Base-by-base conservation (phyloP, 2,329 filamentous ascomycete genomes). In the Phialophora expanda region DNA sequence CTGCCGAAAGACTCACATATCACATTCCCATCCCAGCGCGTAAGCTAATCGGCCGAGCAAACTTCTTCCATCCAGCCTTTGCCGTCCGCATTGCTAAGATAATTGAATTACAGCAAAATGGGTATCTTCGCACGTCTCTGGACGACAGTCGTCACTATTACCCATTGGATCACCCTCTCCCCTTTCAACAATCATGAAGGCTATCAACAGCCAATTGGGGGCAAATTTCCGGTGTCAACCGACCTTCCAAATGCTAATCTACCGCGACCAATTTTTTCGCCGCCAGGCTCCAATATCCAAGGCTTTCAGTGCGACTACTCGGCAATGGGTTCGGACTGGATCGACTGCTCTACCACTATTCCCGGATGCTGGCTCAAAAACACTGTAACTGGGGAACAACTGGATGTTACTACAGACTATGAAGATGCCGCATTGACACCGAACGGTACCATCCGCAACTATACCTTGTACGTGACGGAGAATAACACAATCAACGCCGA, bases 371-470 rank as follows among this genome's bases (percentile, higher is more conserved):
- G 65, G 65, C 32, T 66, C 4, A 38, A 41, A 22, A 63, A 61
- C 51, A 17, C 17, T 17, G n/a, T 50, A n/a, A 57, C 20, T 22
- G 56, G 63, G 14, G 17, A 53, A 17, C 17, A 58, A 32, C 62
- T 24, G n/a, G 48, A 66, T 26, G 56, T 66, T 26, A 26, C 32
- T 24, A 65, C 56, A 8, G 51, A 68, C 46, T 68, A 65, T 46
- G 66, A 68, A 26, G 56, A 44, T 44, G n/a, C 38, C 38, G 53
- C 28, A 32, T 12, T 41, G 9, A n/a, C 12, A n/a, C 66, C 66
- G 4, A 57, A 20, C 12, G 66, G 63, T 3, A 62, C 59, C n/a
- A n/a, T n/a, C 2, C 56, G 66, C 3, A 22, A 63, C 24, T 68
- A 68, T 38, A 12, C 9, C 7, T 44, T 68, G 8, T 30, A 59